Conservation (phyloP, 2,329 filamentous ascomycete genomes). For the Phaeosphaeria sp. region DNA sequence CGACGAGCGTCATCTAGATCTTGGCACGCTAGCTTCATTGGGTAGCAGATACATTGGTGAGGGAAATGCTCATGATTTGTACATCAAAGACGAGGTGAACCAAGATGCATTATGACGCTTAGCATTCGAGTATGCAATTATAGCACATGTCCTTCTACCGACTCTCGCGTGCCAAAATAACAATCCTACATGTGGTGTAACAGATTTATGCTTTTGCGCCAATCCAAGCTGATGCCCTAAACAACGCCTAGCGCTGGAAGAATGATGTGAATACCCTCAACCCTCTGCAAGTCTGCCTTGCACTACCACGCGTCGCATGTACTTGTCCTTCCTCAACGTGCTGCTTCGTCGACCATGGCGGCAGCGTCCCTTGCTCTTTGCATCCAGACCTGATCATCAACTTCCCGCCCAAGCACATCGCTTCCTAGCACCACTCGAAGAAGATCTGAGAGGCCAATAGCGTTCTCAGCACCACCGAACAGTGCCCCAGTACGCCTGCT, state of each 20-base stretch:
- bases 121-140: constrained; percentile 14
- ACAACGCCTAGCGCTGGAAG: constrained; percentile 39
- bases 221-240: constrained; percentile 28
- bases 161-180: constrained; percentile 1
- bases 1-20: not conserved
- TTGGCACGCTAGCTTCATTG: not conserved
- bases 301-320: not conserved
- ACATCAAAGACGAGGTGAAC: no score
- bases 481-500: constrained; percentile 61
- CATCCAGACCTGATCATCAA: constrained; percentile 46
- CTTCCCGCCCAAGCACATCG: constrained; percentile 45
- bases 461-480: constrained; percentile 68
- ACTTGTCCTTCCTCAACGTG: constrained; percentile 21
- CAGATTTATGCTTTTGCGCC: constrained; percentile 29
- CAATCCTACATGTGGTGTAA: constrained; percentile 21
- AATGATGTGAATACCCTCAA: constrained; percentile 13
- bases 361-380: constrained; percentile 37
- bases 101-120: constrained; percentile 13
- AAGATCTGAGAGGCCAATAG: constrained; percentile 50
- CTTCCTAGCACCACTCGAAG: constrained; percentile 53
- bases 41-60: not conserved
- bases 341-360: constrained; percentile 37
- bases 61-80: not conserved
- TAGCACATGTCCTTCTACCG: not conserved
- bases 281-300: not conserved